Evolutionary conservation across 495 filamentous ascomycete species (phyloP).

Genomic region (Trichodelitschia bisporula): DNA sequence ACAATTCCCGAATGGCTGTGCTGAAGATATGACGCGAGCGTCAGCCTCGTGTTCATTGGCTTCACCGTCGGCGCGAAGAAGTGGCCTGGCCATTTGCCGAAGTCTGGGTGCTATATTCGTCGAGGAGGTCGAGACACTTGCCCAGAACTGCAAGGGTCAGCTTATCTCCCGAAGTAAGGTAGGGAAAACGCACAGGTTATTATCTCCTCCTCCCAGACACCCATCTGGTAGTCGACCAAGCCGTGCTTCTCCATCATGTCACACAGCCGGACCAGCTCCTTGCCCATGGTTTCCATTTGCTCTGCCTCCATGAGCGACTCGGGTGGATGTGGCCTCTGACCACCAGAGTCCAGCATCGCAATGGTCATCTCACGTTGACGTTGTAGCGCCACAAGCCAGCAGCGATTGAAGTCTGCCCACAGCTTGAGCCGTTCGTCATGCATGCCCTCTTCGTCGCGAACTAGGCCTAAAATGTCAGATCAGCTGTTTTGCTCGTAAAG

Average conservation of each 20-base stretch:
- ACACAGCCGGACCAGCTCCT: conserved; percentile 55
- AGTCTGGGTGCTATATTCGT: not conserved
- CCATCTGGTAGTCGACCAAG: conserved; percentile 90
- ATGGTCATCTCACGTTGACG: conserved; percentile 57
- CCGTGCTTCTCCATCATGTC: conserved; percentile 73
- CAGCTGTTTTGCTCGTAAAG: conserved; percentile 5
- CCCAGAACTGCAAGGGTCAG: not conserved
- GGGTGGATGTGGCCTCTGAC: conserved; percentile 30
- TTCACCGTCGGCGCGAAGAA: no score
- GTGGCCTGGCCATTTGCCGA: no score
- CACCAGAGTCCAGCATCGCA: conserved; percentile 26
- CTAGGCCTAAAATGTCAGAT: conserved; percentile 29
- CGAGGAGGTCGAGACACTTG: conserved; percentile 1
- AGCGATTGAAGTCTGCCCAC: conserved; percentile 88
- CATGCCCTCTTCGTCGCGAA: conserved; percentile 48
- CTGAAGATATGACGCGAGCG: no score
- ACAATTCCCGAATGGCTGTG: no score
- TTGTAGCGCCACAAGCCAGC: conserved; percentile 74
- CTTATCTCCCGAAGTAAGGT: no score
- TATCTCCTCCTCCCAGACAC: conserved; percentile 88
- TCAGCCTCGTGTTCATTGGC: no score
- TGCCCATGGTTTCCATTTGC: conserved; percentile 52
- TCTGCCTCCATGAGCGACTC: conserved; percentile 43
- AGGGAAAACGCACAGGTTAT: conserved; percentile 39
- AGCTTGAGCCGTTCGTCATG: conserved; percentile 49